Evolutionary conservation across 495 filamentous ascomycete genomes (phyloP).

Genomic region (Chlorociboria aeruginascens): DNA sequence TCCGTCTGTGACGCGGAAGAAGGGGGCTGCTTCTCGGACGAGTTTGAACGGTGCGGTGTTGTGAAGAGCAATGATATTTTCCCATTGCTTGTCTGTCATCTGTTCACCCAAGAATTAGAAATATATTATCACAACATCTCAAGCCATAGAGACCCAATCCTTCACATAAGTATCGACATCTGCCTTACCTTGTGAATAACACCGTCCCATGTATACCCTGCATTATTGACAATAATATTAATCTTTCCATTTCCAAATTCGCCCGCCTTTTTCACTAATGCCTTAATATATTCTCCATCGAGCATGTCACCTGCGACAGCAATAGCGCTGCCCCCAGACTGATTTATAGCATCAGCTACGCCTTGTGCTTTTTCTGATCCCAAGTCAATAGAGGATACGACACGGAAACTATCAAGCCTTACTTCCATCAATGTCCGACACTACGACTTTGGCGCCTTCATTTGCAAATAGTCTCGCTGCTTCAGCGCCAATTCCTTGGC

Average conservation of each 20-base stretch:
- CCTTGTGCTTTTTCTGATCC: slow-evolving; percentile 46
- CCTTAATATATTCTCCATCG: slow-evolving; percentile 48
- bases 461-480: slow-evolving; percentile 69
- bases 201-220: slow-evolving; percentile 79
- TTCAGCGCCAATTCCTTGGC: slow-evolving; percentile 86
- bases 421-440: slow-evolving; percentile 72
- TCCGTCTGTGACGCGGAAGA: slow-evolving; percentile 77
- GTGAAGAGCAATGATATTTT: slow-evolving; percentile 72
- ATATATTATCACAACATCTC: no score
- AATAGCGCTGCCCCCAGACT: slow-evolving; percentile 47
- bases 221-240: slow-evolving; percentile 81
- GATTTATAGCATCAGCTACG: slow-evolving; percentile 42
- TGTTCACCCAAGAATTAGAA: slow-evolving; percentile 17
- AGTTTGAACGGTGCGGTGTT: slow-evolving; percentile 75
- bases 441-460: slow-evolving; percentile 72
- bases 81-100: slow-evolving; percentile 87
- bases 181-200: slow-evolving; percentile 67
- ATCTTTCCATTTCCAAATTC: slow-evolving; percentile 79
- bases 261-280: slow-evolving; percentile 58
- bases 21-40: slow-evolving; percentile 64
- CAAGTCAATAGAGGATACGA: slow-evolving; percentile 6
- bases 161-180: no score
- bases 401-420: slow-evolving; percentile 15
- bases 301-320: slow-evolving; percentile 65
- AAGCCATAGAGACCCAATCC: no score